Evolutionary conservation across 1,284 basidiomycete genomes (phyloP), one percentile per base, ranked within the genome.

Genomic region (Leccinum solheimii): DNA sequence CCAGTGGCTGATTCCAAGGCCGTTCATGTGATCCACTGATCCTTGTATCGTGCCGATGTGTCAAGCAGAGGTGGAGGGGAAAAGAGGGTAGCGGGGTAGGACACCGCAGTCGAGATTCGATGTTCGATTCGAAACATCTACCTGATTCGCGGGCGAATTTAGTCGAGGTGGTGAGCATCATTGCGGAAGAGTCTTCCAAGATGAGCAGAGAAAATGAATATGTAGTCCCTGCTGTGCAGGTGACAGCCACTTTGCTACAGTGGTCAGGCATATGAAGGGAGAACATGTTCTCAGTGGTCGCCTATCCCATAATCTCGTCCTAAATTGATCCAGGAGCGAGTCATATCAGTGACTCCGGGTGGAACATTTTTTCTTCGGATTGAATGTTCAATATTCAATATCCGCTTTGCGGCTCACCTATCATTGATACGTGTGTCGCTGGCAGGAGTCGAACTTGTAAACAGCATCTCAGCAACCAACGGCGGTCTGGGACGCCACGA

Each of bases 11-110:
- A 83, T 77, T 3, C 73, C 72, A 53, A 76, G 67, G 16, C 67
- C 66, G 36, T 76, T 64, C 50, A 79, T 69, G n/a, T 82, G 75
- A 64, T 32, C 32, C 32, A 32, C 11, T 11, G 32, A 32, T 79
- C 76, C 55, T 69, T 63, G 67, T 80, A 79, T 1, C 77, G 73
- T 8, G 77, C 72, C 53, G 80, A 67, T 1, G 73, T 73, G 62
- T 82, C 80, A 32, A 81, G 69, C 9, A 83, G 73, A 8, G 79
- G 77, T n/a, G 80, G 71, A 3, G 81, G 81, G 72, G 48, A 21
- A 49, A 26, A 80, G 81, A 5, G 75, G 73, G 59, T 69, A 71
- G 19, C 61, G 59, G 45, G 69, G 62, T 66, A 68, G 10, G 74
- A 72, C 19, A 62, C 57, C 16, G 72, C 58, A 10, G 65, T 61